Evolutionary conservation across 495 filamentous ascomycete species (phyloP).

Genomic region (Aspergillus cavernicola): DNA sequence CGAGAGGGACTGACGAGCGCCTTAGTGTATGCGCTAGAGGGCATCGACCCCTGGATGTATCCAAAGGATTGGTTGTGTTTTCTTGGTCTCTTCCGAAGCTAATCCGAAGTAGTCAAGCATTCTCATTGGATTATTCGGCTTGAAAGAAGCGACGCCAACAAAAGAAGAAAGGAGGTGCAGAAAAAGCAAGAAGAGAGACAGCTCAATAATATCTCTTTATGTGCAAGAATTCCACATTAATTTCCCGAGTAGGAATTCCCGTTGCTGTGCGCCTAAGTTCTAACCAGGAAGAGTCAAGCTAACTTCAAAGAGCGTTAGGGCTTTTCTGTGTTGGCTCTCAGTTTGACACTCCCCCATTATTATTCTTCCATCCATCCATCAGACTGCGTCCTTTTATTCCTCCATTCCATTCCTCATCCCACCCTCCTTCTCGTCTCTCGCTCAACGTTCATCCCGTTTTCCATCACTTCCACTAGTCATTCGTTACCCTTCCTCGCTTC

Average conservation of each 20-base stretch:
- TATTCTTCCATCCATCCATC: slow-evolving; percentile 6
- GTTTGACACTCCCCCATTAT: slow-evolving; percentile 4
- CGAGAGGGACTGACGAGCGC: neutral
- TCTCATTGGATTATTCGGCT: no score
- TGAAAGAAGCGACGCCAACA: no score
- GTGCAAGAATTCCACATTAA: no score
- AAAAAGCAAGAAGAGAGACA: neutral
- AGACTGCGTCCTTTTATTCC: no score
- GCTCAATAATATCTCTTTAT: no score
- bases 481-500: slow-evolving; percentile 17
- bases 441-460: slow-evolving; percentile 10
- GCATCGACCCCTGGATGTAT: neutral
- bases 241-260: neutral
- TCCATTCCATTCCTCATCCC: slow-evolving; percentile 18
- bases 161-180: neutral
- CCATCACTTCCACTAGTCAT: slow-evolving; percentile 16
- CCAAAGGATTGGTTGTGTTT: neutral
- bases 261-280: neutral
- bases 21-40: neutral
- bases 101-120: neutral
- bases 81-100: neutral
- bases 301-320: neutral
- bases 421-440: slow-evolving; percentile 17
- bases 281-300: neutral
- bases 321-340: neutral